A percentile compares a stretch with the other conserved stretches of the same genome.
phyloP scores from a whole-genome alignment of 2,329 filamentous ascomycete species.

The Pyrenophora tritici-repentis region DNA sequence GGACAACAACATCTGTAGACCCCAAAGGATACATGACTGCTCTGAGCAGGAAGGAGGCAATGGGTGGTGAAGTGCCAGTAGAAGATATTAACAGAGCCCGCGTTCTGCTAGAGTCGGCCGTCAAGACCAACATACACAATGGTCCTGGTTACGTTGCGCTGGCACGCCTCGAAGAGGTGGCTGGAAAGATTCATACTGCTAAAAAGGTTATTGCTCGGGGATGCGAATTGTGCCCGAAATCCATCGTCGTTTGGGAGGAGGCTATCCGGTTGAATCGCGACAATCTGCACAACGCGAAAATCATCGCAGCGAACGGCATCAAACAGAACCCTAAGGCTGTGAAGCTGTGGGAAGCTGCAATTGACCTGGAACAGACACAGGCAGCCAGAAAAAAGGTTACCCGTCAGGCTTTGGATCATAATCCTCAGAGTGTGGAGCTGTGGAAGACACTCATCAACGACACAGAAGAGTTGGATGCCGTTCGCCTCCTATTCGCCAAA shows the following conservation, averaged over 20 bases:
- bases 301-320: conserved; percentile 92
- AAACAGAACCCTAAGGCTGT: conserved; percentile 89
- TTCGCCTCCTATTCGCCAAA: conserved; percentile 85
- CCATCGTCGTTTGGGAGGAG: conserved; percentile 94
- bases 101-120: conserved; percentile 91
- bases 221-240: conserved; percentile 89
- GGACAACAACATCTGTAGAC: conserved; percentile 89
- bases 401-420: conserved; percentile 86
- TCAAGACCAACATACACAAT: conserved; percentile 95
- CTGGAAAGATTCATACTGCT: conserved; percentile 87
- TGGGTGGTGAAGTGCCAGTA: conserved; percentile 74
- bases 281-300: conserved; percentile 88
- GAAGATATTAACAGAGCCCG: conserved; percentile 95
- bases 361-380: conserved; percentile 83
- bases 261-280: conserved; percentile 80
- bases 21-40: conserved; percentile 95
- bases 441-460: conserved; percentile 98
- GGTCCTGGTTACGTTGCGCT: conserved; percentile 96
- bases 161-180: conserved; percentile 87
- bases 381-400: conserved; percentile 91
- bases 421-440: conserved; percentile 91
- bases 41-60: conserved; percentile 78
- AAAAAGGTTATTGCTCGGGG: conserved; percentile 86
- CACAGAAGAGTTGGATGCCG: conserved; percentile 87
- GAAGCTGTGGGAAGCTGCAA: conserved; percentile 90